Conservation (phyloP, 2,329 filamentous ascomycete species). For the Curvularia sp. region DNA sequence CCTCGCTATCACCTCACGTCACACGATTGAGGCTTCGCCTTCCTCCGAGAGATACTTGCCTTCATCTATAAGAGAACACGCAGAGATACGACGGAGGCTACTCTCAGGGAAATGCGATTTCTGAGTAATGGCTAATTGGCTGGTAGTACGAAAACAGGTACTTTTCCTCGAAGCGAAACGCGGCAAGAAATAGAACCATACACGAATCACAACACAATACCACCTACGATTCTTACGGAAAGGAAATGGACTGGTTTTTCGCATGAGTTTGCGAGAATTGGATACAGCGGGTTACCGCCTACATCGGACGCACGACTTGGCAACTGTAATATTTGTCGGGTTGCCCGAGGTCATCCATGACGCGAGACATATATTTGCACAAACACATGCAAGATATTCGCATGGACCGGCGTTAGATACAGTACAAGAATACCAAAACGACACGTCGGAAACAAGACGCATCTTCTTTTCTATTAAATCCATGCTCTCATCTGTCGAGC, state of each 20-base stretch:
- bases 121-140: conserved; percentile 25
- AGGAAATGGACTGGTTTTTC: neutral
- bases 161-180: conserved; percentile 94
- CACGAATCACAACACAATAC: neutral
- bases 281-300: neutral
- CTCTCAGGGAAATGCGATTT: neutral
- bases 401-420: conserved; percentile 40
- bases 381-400: conserved; percentile 38
- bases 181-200: conserved; percentile 60
- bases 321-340: neutral
- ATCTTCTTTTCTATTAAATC: neutral
- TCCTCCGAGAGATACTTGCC: neutral
- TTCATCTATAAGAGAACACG: too few species aligned
- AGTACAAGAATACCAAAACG: conserved; percentile 4
- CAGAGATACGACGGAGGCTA: neutral
- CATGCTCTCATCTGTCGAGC: neutral
- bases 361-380: conserved; percentile 19
- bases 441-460: conserved; percentile 4
- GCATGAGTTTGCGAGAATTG: neutral
- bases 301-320: neutral
- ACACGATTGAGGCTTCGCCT: neutral
- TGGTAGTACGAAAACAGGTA: conserved; percentile 87
- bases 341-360: neutral
- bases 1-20: neutral
- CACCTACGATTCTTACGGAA: neutral